Base-by-base conservation (phyloP, 768 basidiomycete species). In the Plicaturopsis crispa region DNA sequence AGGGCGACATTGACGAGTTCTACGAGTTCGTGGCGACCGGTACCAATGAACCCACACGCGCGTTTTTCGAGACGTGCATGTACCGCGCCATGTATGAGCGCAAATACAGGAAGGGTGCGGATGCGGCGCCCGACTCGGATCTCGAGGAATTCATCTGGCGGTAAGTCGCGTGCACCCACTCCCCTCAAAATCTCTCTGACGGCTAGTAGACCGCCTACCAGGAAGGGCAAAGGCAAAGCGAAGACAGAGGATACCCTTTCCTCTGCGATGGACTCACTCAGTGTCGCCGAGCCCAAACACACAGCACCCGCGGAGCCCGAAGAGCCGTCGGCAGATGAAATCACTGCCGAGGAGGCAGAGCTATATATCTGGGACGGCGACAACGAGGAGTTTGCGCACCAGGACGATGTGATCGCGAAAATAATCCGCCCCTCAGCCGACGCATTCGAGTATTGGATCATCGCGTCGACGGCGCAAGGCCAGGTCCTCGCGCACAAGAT, bases 51-150 rank as follows among this genome's bases (percentile, higher is more conserved):
- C 84, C 87, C 1, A 93, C 89, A 0, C 75, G 80, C 33, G 82
- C 76, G 12, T 85, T 91, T 56, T 96, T 98, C 54, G 92, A 97
- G 62, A 81, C 81, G 18, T 88, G 91, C 62, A 85, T 97, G 72
- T 87, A 94, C 50, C 80, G 88, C 20, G 94, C 94, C 42, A 91
- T 98, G 80, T 98, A 84, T 59, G 96, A 99, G 55, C 78, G 92
- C 61, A 93, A 92, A 65, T 83, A 84, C 66, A 80, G 70, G 49
- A 66, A 49, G 36, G 77, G 75, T 48, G 85, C 87, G 8, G 81
- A 87, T 39, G 73, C 68, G 43, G 72, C 81, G 13, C 59, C 56
- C 21, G 84, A 89, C 49, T 60, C 67, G 1, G 79, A 85, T 22
- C 64, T 97, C 24, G 75, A 82, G 22, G 75, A 87, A 51, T 88